Conservation (phyloP, 192 early-diverging fungal species). For the Umbelopsis sp. region DNA sequence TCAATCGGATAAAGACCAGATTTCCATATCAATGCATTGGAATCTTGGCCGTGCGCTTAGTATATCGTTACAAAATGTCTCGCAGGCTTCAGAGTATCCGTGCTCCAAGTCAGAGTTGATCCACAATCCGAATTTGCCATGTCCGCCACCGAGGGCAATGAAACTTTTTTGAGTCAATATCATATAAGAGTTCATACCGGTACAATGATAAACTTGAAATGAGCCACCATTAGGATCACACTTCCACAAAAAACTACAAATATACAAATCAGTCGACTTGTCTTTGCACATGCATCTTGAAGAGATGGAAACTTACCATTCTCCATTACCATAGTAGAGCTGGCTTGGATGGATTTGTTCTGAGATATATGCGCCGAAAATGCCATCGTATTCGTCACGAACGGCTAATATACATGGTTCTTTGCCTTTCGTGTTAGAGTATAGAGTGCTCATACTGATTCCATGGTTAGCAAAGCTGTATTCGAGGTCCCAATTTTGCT, state of each 20-base stretch:
- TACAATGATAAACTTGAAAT: constrained; percentile 62
- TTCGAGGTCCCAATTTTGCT: constrained; percentile 77
- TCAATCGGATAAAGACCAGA: constrained; percentile 32
- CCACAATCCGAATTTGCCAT: constrained; percentile 79
- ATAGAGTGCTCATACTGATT: constrained; percentile 84
- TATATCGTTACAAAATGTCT: constrained; percentile 77
- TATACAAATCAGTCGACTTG: background rate
- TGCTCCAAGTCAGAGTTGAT: constrained; percentile 69
- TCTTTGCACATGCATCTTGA: background rate
- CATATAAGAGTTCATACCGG: constrained; percentile 78
- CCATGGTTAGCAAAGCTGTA: constrained; percentile 95
- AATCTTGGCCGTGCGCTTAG: constrained; percentile 33
- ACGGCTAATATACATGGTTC: constrained; percentile 70
- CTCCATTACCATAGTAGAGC: constrained; percentile 77
- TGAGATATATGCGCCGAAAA: constrained; percentile 78
- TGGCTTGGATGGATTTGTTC: constrained; percentile 62
- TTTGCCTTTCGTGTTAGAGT: constrained; percentile 57
- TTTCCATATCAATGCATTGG: constrained; percentile 37
- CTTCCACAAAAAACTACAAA: constrained; percentile 75
- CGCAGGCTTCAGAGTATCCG: constrained; percentile 69
- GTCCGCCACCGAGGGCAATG: constrained; percentile 77
- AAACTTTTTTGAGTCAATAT: constrained; percentile 71
- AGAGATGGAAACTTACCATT: constrained; percentile 57
- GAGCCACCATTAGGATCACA: constrained; percentile 37
- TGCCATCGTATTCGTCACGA: constrained; percentile 63